Percentiles rank a stretch among this genome's conserved stretches.
phyloP scores from a whole-genome alignment of 1,284 basidiomycete species.

The Trichosporon sp. region DNA sequence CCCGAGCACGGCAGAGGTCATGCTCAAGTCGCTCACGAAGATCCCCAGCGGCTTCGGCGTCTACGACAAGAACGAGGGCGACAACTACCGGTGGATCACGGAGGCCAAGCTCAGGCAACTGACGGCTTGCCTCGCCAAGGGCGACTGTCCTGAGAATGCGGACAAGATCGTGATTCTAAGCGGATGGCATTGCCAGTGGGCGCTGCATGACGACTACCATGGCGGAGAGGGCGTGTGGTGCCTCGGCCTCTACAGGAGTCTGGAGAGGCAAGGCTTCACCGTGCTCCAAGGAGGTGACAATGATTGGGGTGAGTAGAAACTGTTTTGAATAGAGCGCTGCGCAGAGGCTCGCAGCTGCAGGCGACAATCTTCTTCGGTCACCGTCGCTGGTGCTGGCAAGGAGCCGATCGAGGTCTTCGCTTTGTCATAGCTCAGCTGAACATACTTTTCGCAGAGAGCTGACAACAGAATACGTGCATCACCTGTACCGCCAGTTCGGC shows the following conservation, averaged over 20 bases:
- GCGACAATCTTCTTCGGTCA: neutral
- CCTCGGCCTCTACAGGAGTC: conserved; percentile 7
- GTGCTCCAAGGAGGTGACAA: conserved; percentile 20
- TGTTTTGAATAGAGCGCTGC: neutral
- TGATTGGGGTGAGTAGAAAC: conserved; percentile 21
- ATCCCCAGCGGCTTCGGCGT: neutral
- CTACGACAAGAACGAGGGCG: neutral
- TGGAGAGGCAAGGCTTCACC: conserved; percentile 24
- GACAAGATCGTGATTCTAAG: conserved; percentile 16
- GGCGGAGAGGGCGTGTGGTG: conserved; percentile 18
- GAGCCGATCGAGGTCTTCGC: no score
- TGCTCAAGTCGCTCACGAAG: neutral
- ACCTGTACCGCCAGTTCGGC: conserved; percentile 24
- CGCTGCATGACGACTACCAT: conserved; percentile 6
- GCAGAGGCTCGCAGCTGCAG: neutral
- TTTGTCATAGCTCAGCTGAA: no score
- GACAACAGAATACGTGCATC: conserved; percentile 22
- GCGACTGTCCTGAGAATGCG: conserved; percentile 12
- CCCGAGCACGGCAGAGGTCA: neutral
- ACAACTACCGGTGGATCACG: conserved; percentile 16
- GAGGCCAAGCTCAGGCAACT: conserved; percentile 16
- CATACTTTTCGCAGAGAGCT: no score
- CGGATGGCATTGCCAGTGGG: conserved; percentile 13
- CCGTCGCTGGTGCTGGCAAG: no score
- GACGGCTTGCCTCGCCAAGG: conserved; percentile 9